Evolutionary conservation across 768 basidiomycete species (phyloP), one percentile per base, ranked within the genome.

Genomic region (Boletus vinaceobasis): DNA sequence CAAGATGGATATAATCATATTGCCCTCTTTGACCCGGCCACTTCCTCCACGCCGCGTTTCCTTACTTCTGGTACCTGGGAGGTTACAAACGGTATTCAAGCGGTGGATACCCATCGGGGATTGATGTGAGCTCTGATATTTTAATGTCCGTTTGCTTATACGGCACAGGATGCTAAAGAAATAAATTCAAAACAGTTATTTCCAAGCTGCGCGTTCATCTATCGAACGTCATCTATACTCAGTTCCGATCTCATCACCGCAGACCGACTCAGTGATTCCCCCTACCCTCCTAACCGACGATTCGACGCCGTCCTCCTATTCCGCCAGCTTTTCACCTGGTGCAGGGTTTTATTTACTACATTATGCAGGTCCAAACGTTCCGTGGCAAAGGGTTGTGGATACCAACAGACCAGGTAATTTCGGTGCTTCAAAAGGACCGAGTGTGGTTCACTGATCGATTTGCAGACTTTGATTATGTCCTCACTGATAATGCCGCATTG

Each of bases 51-150:
- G 1, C 93, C 95, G 3, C 79, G 73, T 33, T 99, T 92, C 76
- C 75, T 99, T 37, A 98, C 96, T 1, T 77, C 78, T 2, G 96
- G 96, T 1, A 67, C 83, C 17, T 97, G 94, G 94, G 96, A 99
- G 71, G 92, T 98, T 6, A 85, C 85, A 3, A 80, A 78, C 11
- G 79, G 80, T 8, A 86, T 97, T 59, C 74, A 79, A 53, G 88
- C 81, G 5, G 82, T 98, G 29, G 89, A 98, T 66, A 60, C 75
- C 10, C 72, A 78, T 43, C 81, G 80, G 46, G 82, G 84, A 27
- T 64, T 88, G 33, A 86, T 93, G 90, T 97, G 68, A 68, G 90
- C 44, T 55, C 50, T 51, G 59, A 56, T 29, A 52, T 49, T 66
- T 71, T 71, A 72, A 70, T 73, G 56, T 63, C 70, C 67, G 67